These are phyloP conservation scores for Aaosphaeria pasadenensis DNA, from an alignment of 2,329 filamentous ascomycete genomes.

Conservation along the genomic window DNA sequence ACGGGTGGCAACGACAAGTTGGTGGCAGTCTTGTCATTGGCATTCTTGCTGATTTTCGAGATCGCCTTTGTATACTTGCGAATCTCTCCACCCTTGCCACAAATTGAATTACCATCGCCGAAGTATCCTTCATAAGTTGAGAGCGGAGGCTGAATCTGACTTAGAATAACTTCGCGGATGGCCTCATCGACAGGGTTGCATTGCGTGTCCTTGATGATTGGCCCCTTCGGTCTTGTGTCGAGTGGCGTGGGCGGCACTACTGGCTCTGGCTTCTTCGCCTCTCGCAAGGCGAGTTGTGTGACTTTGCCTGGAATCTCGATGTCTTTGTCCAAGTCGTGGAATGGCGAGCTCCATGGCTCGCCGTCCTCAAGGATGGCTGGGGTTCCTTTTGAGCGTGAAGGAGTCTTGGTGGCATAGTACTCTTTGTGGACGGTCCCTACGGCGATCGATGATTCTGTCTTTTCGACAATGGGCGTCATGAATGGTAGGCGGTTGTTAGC, in stretches of 20 bases:
- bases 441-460: slow-evolving; percentile 84
- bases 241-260: slow-evolving; percentile 26
- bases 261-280: slow-evolving; percentile 34
- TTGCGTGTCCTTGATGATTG: slow-evolving; percentile 75
- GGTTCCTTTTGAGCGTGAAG: slow-evolving; percentile 57
- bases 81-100: slow-evolving; percentile 70
- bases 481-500: slow-evolving; percentile 93
- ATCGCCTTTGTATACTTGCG: slow-evolving; percentile 74
- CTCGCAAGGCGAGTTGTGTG: slow-evolving; percentile 52
- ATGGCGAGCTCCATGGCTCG: slow-evolving; percentile 66
- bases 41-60: slow-evolving; percentile 54
- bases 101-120: slow-evolving; percentile 64
- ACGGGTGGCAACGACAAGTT: slow-evolving; percentile 59
- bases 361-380: slow-evolving; percentile 42
- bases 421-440: slow-evolving; percentile 48
- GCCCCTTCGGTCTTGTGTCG: slow-evolving; percentile 54
- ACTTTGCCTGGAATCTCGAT: slow-evolving; percentile 42
- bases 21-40: slow-evolving; percentile 59
- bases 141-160: slow-evolving; percentile 70
- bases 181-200: slow-evolving; percentile 87
- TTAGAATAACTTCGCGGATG: slow-evolving; percentile 71
- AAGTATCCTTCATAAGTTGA: slow-evolving; percentile 75
- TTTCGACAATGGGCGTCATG: slow-evolving; percentile 97
- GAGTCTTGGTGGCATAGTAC: slow-evolving; percentile 70
- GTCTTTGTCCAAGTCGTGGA: slow-evolving; percentile 60